These are phyloP conservation scores for Helianthus annuus DNA, from an alignment of 129 eudicot species.

Conservation along the genomic window DNA sequence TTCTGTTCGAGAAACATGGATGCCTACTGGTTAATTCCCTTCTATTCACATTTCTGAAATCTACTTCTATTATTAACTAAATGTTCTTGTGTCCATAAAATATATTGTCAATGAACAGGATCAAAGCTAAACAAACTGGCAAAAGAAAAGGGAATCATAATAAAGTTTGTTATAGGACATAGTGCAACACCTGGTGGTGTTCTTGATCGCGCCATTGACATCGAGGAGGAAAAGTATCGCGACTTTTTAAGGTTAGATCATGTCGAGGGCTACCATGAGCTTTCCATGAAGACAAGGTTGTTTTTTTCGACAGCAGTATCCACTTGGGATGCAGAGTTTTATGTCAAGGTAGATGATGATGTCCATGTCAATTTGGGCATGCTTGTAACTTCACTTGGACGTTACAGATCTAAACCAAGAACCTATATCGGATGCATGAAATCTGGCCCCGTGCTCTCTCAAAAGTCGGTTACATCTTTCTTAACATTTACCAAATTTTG, in stretches of 20 bases:
- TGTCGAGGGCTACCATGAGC: constrained; percentile 75
- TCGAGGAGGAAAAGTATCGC: constrained; percentile 50
- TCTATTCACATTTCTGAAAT: background rate
- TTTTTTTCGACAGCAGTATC: constrained; percentile 59
- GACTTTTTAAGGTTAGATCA: constrained; percentile 67
- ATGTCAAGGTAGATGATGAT: constrained; percentile 80
- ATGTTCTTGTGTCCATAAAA: background rate
- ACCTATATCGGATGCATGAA: constrained; percentile 84
- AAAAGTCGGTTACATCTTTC: constrained; percentile 49
- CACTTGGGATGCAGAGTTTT: constrained; percentile 77
- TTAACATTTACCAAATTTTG: background rate
- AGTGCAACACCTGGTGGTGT: constrained; percentile 66
- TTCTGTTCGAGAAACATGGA: constrained; percentile 83
- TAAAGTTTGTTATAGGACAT: constrained; percentile 76
- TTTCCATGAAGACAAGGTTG: constrained; percentile 67
- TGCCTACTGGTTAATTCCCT: constrained; percentile 60
- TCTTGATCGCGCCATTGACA: constrained; percentile 59
- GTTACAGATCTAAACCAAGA: constrained; percentile 58
- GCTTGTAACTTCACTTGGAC: constrained; percentile 52
- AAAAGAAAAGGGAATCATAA: constrained; percentile 69
- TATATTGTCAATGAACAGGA: constrained; percentile 40
- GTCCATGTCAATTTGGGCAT: constrained; percentile 68
- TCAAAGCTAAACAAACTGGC: constrained; percentile 53
- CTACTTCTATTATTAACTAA: background rate
- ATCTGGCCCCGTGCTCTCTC: constrained; percentile 72